Percentiles rank a stretch among this genome's conserved stretches.
phyloP scores from a whole-genome alignment of 352 stramenopile genomes.

The Globisporangium megalacanthum region DNA sequence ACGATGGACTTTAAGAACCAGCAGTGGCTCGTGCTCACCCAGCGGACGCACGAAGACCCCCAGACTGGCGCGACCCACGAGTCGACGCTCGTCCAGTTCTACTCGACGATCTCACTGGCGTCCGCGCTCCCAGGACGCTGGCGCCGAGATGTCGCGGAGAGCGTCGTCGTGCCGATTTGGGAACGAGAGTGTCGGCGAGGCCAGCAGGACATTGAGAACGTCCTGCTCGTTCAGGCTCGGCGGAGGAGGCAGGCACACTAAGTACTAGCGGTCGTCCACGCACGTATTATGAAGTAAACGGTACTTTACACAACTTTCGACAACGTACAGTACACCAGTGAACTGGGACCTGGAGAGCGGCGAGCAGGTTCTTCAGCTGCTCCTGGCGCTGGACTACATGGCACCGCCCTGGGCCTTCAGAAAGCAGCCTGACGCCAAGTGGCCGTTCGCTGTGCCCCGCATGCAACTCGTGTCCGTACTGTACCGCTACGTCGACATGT shows the following conservation, averaged over 20 bases:
- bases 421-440: background rate
- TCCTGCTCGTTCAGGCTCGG: background rate
- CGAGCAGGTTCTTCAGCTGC: background rate
- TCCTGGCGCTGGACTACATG: too few relatives aligned
- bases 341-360: background rate
- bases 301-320: too few relatives aligned
- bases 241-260: background rate
- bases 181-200: background rate
- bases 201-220: background rate
- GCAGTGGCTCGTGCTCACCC: constrained; percentile 1
- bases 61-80: background rate
- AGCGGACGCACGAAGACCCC: background rate
- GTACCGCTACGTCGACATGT: too few relatives aligned
- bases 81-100: background rate
- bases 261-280: too few relatives aligned
- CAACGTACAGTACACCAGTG: too few relatives aligned
- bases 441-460: background rate
- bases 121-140: background rate
- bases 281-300: too few relatives aligned
- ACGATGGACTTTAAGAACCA: background rate
- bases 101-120: background rate
- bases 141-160: background rate
- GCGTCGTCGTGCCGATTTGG: background rate
- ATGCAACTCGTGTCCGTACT: too few relatives aligned
- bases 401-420: background rate